Evolutionary conservation across 768 basidiomycete genomes (phyloP), one percentile per base, ranked within the genome.

Genomic region (Piloderma croceum): DNA sequence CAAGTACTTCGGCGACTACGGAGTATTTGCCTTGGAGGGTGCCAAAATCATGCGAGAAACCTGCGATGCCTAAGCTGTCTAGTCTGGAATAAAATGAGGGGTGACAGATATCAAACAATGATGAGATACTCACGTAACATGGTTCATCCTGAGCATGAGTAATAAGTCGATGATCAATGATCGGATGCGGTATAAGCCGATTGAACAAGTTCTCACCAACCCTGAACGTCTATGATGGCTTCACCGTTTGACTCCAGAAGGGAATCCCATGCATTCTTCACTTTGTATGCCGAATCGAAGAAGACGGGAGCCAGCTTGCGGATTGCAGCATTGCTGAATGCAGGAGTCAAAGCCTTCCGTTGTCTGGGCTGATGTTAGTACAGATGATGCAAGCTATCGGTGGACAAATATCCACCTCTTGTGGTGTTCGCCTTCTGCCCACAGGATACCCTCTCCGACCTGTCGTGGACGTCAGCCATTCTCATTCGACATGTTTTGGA

Each of bases 1-100:
- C 65, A 21, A 75, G 71, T 2, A 63, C 59, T 4, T 67, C 60
- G 3, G 64, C 59, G 7, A 65, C 61, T 1, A 52, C 33, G 7
- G 54, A 36, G 3, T 17, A 25, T 42, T 65, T 59, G 11, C 70
- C 69, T 2, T 63, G 58, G 13, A 74, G 56, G 0, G 68, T 52
- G 7, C 62, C 61, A 31, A 10, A 31, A 17, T 10, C 29, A 17
- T 31, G 29, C 17, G 10, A 31, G 15, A 10, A 31, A 31, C 29
- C 10, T 31, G 29, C 29, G 15, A 31, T 10, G 29, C 29, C 29
- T n/a, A n/a, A n/a, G n/a, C n/a, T n/a, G n/a, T n/a, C n/a, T n/a
- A n/a, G n/a, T n/a, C n/a, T n/a, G n/a, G n/a, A n/a, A n/a, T n/a
- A n/a, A n/a, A n/a, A n/a, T n/a, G n/a, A n/a, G n/a, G n/a, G n/a